Evolutionary conservation across 2,329 filamentous ascomycete genomes (phyloP).

Genomic region (Nemania abortiva): DNA sequence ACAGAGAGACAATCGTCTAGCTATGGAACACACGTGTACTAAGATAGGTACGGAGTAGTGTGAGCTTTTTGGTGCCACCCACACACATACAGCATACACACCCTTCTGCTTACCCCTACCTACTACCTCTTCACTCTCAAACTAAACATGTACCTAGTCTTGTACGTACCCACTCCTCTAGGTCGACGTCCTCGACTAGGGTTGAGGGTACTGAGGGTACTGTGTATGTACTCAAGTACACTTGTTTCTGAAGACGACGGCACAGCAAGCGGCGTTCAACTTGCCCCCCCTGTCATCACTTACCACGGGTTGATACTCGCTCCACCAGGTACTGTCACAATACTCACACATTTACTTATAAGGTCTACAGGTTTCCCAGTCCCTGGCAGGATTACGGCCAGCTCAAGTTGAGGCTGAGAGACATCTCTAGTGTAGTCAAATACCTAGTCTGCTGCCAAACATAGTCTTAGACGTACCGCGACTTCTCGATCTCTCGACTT

Average conservation of each 20-base stretch:
- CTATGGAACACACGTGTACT: conserved; percentile 15
- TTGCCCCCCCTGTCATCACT: conserved; percentile 41
- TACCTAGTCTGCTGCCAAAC: conserved; percentile 44
- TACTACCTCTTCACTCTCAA: conserved; percentile 27
- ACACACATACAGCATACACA: no score
- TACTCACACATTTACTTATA: conserved; percentile 44
- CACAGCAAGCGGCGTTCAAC: conserved; percentile 43
- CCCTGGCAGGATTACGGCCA: conserved; percentile 42
- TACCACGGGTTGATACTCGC: conserved; percentile 34
- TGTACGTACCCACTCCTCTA: conserved; percentile 35
- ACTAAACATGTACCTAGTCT: conserved; percentile 30
- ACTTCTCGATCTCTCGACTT: conserved; percentile 41
- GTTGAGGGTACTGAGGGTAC: conserved; percentile 34
- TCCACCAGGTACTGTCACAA: conserved; percentile 42
- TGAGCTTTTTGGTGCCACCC: conserved; percentile 34
- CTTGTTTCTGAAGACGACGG: conserved; percentile 39
- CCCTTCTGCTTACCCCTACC: conserved; percentile 34
- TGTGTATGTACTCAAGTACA: conserved; percentile 35
- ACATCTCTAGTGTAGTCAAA: conserved; percentile 42
- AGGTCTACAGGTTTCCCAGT: conserved; percentile 44
- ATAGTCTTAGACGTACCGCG: conserved; percentile 40
- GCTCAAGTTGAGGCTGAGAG: conserved; percentile 48
- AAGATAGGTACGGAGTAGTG: conserved; percentile 35
- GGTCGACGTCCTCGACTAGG: conserved; percentile 38
- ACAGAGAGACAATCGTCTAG: not conserved